Evolutionary conservation across 495 filamentous ascomycete genomes (phyloP), one percentile per base, ranked within the genome.

Genomic region (Sordaria brevicollis): DNA sequence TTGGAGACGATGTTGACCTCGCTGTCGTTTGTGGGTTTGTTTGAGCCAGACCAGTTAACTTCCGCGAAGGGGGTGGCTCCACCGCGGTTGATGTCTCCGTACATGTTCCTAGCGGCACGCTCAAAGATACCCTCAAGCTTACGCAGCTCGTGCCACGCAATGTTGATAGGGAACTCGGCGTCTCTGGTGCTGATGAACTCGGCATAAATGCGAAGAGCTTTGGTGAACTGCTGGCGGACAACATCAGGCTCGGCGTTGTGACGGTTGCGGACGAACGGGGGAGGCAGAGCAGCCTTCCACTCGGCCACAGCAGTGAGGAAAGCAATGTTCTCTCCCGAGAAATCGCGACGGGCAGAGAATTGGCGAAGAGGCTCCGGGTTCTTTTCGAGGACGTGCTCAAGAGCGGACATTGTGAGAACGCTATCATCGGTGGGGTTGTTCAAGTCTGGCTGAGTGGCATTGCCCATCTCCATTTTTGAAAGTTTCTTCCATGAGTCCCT

Each of bases 321-420:
- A 70, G 86, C 83, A 65, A 91, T 86, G 78, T 90, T 91, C 76
- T 90, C 89, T 35, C 86, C 88, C 19, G 88, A 89, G 75, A 90
- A 89, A 68, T 90, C 89, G 69, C 83, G 80, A 7, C 83, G 81
- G 7, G 89, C 87, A 5, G 88, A 86, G 77, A 89, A 91, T 37
- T 84, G 73, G 38, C 86, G 85, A 0, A 91, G 82, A 2, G 84
- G 83, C 5, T 80, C 78, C 3, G 86, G 83, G 76, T 88, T 86
- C 69, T 81, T 82, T 35, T 79, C 74, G 0, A 91, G 81, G 66
- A 85, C 84, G 70, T 86, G 81, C 67, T 90, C 88, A 4, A 91
- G 83, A 2, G 87, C 86, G 39, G 81, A 77, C 85, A 89, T 88
- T 71, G 85, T 86, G 36, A 85, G 77, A 72, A 89, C 81, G 38